These are phyloP conservation scores for Breviolum minutum DNA, from an alignment of 73 alveolate genomes.

Conservation along the genomic window DNA sequence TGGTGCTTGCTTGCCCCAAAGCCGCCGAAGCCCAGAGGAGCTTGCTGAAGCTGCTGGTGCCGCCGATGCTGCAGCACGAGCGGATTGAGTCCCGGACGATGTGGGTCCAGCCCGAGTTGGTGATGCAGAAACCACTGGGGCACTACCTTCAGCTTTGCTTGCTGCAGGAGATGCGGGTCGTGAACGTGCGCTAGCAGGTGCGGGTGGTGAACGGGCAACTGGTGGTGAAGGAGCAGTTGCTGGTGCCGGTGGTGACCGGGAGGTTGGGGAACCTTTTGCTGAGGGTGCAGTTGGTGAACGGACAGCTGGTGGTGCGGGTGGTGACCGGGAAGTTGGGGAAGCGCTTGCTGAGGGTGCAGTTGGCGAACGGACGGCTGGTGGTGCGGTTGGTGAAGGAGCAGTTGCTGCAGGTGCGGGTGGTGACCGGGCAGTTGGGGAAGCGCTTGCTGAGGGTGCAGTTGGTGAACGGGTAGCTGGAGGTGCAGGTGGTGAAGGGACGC, in stretches of 20 bases:
- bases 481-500: neutral
- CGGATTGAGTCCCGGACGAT: neutral
- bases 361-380: neutral
- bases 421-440: neutral
- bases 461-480: neutral
- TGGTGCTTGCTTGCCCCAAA: conserved; percentile 63
- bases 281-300: neutral
- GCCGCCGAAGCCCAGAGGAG: conserved; percentile 23
- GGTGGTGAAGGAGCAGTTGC: neutral
- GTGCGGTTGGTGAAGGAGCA: neutral
- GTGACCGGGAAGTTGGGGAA: neutral
- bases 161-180: neutral
- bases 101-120: neutral
- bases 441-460: neutral
- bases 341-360: neutral
- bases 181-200: neutral
- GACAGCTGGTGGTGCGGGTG: neutral
- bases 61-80: neutral
- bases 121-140: too few species aligned
- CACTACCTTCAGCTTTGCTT: too few species aligned
- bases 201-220: neutral
- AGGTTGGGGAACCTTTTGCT: neutral
- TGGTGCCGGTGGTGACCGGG: neutral
- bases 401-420: neutral
- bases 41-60: neutral